Percentiles rank a stretch among this genome's conserved stretches.
phyloP scores from a whole-genome alignment of 345 rosid genomes.

The Populus euphratica region DNA sequence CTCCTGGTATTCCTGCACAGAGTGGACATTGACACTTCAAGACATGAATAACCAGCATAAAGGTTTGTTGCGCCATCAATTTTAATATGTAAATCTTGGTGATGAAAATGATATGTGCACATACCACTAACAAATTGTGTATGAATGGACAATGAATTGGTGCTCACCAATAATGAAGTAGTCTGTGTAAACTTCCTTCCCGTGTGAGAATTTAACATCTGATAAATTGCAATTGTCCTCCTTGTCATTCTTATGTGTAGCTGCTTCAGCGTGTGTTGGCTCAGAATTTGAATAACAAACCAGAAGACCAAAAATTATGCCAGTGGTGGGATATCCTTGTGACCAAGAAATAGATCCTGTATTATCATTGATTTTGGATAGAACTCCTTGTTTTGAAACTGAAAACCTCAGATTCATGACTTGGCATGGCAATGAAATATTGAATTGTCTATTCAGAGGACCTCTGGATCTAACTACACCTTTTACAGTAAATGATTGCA shows the following conservation, averaged over 20 bases:
- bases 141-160: conserved; percentile 1
- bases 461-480: conserved; percentile 30
- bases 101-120: neutral
- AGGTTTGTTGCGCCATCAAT: neutral
- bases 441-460: conserved; percentile 38
- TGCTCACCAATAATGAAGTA: conserved; percentile 75
- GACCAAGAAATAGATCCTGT: conserved; percentile 39
- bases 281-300: conserved; percentile 63
- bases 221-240: conserved; percentile 30
- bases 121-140: neutral
- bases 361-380: conserved; percentile 38
- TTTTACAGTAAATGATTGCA: conserved; percentile 32
- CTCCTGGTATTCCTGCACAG: conserved; percentile 85
- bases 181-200: conserved; percentile 75
- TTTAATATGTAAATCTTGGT: neutral
- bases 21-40: conserved; percentile 7
- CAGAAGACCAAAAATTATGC: conserved; percentile 57
- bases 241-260: conserved; percentile 29
- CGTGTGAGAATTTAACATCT: conserved; percentile 42
- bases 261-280: conserved; percentile 59
- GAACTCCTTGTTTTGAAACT: conserved; percentile 41
- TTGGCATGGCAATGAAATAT: conserved; percentile 44
- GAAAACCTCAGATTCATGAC: conserved; percentile 37
- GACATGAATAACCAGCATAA: neutral
- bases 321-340: conserved; percentile 45